Conservation (phyloP, 2,329 filamentous ascomycete genomes). For the Fonsecaea multimorphosa region DNA sequence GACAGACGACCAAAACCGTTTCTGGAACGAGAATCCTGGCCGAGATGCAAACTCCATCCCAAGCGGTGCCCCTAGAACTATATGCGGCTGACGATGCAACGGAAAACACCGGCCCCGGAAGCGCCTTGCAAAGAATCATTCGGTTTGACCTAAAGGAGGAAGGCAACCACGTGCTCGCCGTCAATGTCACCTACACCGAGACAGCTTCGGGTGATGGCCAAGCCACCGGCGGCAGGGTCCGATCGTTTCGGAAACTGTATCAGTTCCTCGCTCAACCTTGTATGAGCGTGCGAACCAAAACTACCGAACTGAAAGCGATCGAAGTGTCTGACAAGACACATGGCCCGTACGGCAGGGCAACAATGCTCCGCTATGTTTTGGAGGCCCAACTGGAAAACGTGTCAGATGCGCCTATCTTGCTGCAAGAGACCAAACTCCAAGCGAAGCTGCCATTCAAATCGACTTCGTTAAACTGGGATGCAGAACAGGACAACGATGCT, state of each 20-base stretch:
- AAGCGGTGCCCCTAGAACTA: constrained; percentile 69
- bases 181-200: constrained; percentile 94
- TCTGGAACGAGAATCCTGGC: constrained; percentile 82
- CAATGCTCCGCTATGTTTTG: constrained; percentile 68
- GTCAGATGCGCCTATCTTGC: constrained; percentile 78
- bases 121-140: constrained; percentile 80
- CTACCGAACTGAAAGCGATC: constrained; percentile 65
- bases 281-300: constrained; percentile 88
- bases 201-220: constrained; percentile 60
- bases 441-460: constrained; percentile 52
- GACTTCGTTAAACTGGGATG: constrained; percentile 62
- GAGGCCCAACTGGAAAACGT: constrained; percentile 97
- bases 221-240: constrained; percentile 66
- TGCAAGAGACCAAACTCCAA: constrained; percentile 60
- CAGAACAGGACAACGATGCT: constrained; percentile 39
- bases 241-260: constrained; percentile 93
- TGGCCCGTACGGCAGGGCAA: constrained; percentile 52
- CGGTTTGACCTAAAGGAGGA: constrained; percentile 91
- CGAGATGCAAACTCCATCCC: constrained; percentile 92
- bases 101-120: constrained; percentile 52
- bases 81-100: constrained; percentile 39
- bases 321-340: constrained; percentile 54
- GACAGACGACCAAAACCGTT: constrained; percentile 57
- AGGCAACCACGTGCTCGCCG: constrained; percentile 88
- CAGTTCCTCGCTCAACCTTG: constrained; percentile 94